Base-by-base conservation (phyloP, 2,329 filamentous ascomycete species). In the Arthroderma sp. region DNA sequence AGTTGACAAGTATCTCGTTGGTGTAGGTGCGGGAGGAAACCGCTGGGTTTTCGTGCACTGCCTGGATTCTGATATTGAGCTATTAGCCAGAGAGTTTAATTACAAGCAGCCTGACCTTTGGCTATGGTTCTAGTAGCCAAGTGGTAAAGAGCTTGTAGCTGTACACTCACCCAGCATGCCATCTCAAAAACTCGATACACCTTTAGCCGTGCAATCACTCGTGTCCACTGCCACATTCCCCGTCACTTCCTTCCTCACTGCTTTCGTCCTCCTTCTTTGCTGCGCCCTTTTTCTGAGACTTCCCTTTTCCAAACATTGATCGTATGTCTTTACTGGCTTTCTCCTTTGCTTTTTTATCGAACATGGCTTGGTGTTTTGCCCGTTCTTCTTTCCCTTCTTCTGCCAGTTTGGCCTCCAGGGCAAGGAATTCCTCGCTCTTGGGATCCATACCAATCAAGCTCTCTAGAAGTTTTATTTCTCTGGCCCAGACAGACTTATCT, bases 391-490 rank as follows among this genome's bases (percentile, higher is more conserved):
- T 77, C 0, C 93, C 93, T 66, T 81, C 76, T 38, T 79, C 81
- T 58, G 85, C 79, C 63, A 97, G 70, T 54, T 81, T 77, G 58
- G 72, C 70, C 62, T 89, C 88, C 55, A 88, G 72, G 11, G 75
- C 70, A 63, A 72, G 75, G 68, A 96, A 96, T 64, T 87, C 84
- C 7, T 84, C 77, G n/a, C 81, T 77, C 37, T 89, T 85, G 0
- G 81, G 69, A 68, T 96, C 86, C 81, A 91, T 88, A 6, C 85
- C 91, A 41, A 96, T 86, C 54, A 98, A 76, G 49, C 83, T 83
- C 73, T 98, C 93, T 4, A 98, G 79, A 62, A 97, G 76, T 75
- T 96, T 96, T 73, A 98, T 97, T 74, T 98, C 93, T 49, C 84
- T 79, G 0, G 91, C 90, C 91, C 91, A 97, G 15, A 96, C 79